Evolutionary conservation across 257 asterid species (phyloP).

Genomic region (Thymus mandschuricus): DNA sequence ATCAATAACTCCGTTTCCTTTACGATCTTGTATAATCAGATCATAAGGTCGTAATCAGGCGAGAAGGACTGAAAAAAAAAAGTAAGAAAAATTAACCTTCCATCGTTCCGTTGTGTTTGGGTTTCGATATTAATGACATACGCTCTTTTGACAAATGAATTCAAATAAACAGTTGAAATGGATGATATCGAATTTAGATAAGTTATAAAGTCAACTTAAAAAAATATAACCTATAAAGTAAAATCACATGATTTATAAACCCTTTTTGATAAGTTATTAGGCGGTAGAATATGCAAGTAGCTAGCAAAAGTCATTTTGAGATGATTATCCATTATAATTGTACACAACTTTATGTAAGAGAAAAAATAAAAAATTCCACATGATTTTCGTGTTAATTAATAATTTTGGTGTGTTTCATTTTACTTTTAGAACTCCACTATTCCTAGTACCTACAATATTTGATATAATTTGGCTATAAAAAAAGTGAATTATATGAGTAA

Average conservation of each 20-base stretch:
- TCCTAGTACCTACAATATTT: too few species aligned
- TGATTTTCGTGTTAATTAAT: neutral
- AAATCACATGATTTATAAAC: constrained; percentile 1
- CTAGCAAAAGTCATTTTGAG: constrained; percentile 13
- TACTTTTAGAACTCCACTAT: constrained; percentile 17
- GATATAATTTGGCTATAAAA: neutral
- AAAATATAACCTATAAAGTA: neutral
- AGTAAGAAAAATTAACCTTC: neutral
- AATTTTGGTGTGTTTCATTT: neutral
- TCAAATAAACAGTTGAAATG: neutral
- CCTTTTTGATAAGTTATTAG: constrained; percentile 22
- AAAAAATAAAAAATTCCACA: neutral
- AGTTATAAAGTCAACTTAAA: neutral
- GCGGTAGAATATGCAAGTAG: neutral
- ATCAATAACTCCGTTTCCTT: too few species aligned
- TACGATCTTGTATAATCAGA: too few species aligned
- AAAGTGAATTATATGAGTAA: too few species aligned
- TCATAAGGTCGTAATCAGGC: too few species aligned
- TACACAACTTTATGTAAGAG: neutral
- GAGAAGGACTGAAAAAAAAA: too few species aligned
- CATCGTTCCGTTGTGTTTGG: too few species aligned
- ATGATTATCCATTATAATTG: constrained; percentile 1
- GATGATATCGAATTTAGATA: neutral
- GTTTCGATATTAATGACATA: too few species aligned
- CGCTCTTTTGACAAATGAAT: neutral